These are phyloP conservation scores for Phaffia tasmanica DNA, from an alignment of 768 basidiomycete genomes.

Conservation along the genomic window DNA sequence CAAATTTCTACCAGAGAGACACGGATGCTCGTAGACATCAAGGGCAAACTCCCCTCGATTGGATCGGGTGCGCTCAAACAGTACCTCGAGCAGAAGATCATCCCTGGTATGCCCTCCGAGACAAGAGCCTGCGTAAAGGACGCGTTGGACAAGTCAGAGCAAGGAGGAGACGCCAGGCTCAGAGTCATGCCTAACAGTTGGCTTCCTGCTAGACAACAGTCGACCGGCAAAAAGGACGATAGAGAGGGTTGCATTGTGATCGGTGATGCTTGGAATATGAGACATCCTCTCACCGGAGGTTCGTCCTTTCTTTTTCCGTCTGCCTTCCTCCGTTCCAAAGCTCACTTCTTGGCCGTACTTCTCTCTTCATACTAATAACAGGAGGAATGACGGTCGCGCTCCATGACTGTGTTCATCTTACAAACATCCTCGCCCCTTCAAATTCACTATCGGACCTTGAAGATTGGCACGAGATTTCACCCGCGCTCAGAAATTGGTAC, in stretches of 20 bases:
- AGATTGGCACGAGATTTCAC: slow-evolving; percentile 39
- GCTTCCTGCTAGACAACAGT: slow-evolving; percentile 67
- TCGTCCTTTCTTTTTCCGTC: slow-evolving; percentile 9
- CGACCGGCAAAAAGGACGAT: slow-evolving; percentile 33
- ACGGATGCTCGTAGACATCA: slow-evolving; percentile 84
- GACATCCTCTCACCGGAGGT: slow-evolving; percentile 85
- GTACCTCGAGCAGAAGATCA: slow-evolving; percentile 59
- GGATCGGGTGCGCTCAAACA: slow-evolving; percentile 53
- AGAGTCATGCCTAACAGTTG: slow-evolving; percentile 93
- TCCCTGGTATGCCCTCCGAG: slow-evolving; percentile 67
- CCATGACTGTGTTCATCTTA: slow-evolving; percentile 69
- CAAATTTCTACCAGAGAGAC: slow-evolving; percentile 77
- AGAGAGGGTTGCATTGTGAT: slow-evolving; percentile 69
- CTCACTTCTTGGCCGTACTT: not conserved
- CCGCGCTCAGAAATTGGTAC: slow-evolving; percentile 60
- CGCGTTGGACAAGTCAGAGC: slow-evolving; percentile 50
- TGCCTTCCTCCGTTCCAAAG: not conserved
- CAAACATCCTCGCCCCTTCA: slow-evolving; percentile 46
- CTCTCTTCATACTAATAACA: slow-evolving; percentile 3
- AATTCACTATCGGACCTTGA: slow-evolving; percentile 29
- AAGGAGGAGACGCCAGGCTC: slow-evolving; percentile 48
- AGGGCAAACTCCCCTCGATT: slow-evolving; percentile 59
- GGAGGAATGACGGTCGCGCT: slow-evolving; percentile 97
- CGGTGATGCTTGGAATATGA: slow-evolving; percentile 98
- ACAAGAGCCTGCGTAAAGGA: slow-evolving; percentile 55